These are phyloP conservation scores for Gilbertella persicaria DNA, from an alignment of 371 early-diverging fungal genomes.

Conservation along the genomic window DNA sequence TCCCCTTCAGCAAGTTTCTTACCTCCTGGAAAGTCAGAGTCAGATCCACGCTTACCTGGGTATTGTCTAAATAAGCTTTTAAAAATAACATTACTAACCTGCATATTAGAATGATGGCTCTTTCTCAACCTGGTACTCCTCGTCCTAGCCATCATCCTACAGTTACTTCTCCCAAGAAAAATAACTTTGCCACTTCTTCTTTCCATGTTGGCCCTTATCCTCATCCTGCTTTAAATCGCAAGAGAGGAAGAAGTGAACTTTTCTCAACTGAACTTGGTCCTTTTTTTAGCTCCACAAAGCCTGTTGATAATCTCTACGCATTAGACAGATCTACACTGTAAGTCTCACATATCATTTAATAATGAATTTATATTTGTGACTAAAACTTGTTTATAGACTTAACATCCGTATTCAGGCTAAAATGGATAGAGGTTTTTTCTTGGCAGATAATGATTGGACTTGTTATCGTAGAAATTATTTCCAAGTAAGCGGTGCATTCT, in stretches of 20 bases:
- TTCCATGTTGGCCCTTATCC: constrained; percentile 36
- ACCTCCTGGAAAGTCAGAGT: constrained; percentile 27
- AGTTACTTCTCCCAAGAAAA: constrained; percentile 22
- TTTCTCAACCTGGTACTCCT: constrained; percentile 54
- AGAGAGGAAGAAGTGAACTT: constrained; percentile 39
- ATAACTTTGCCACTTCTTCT: constrained; percentile 31
- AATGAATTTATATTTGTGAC: background rate
- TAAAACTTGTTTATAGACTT: constrained; percentile 17
- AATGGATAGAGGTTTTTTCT: constrained; percentile 81
- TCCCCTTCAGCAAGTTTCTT: constrained; percentile 28
- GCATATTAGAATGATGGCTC: constrained; percentile 37
- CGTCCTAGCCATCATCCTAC: constrained; percentile 32
- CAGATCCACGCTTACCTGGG: constrained; percentile 49
- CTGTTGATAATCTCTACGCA: constrained; percentile 60
- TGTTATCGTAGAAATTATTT: constrained; percentile 96
- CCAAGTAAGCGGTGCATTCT: constrained; percentile 82
- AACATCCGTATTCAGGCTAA: constrained; percentile 60
- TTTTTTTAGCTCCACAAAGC: constrained; percentile 66
- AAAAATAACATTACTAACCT: background rate
- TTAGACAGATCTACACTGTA: constrained; percentile 65
- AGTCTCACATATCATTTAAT: constrained; percentile 13
- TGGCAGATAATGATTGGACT: constrained; percentile 86
- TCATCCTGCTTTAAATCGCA: constrained; percentile 29
- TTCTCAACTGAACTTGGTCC: constrained; percentile 54
- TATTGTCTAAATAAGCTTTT: constrained; percentile 14